Evolutionary conservation across 2,329 filamentous ascomycete genomes (phyloP).

Genomic region (Cercospora berteroae): DNA sequence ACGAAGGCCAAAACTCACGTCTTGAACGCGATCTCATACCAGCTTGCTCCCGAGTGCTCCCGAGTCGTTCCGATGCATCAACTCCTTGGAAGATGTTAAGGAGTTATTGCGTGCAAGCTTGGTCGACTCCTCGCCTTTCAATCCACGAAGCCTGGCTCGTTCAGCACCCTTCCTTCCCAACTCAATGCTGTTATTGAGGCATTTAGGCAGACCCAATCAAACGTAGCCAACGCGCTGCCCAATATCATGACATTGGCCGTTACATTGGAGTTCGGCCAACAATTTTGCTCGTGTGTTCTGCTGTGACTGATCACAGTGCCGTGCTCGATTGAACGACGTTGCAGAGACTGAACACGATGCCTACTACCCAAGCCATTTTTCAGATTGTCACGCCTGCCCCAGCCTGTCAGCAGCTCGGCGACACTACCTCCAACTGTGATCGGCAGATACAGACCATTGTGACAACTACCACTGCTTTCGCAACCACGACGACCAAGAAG

Average conservation of each 20-base stretch:
- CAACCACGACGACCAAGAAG: background rate
- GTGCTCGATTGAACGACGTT: background rate
- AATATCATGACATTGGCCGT: background rate
- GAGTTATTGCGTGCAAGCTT: background rate
- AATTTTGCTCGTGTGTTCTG: background rate
- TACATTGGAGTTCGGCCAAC: background rate
- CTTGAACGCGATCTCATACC: background rate
- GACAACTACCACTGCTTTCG: background rate
- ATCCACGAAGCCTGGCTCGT: background rate
- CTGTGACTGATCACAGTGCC: background rate
- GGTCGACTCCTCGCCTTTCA: background rate
- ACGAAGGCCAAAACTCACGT: background rate
- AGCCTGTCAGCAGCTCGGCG: background rate
- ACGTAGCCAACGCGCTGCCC: background rate
- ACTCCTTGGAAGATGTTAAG: background rate
- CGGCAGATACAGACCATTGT: background rate
- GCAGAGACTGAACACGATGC: background rate
- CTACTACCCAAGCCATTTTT: background rate
- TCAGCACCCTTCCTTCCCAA: background rate
- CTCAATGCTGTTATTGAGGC: background rate
- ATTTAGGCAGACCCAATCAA: background rate
- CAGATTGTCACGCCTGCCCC: background rate
- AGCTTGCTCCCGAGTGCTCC: background rate
- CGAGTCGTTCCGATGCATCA: background rate
- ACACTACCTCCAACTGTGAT: background rate